Conservation (phyloP, 768 basidiomycete genomes). For the Russula griseocarnosa region DNA sequence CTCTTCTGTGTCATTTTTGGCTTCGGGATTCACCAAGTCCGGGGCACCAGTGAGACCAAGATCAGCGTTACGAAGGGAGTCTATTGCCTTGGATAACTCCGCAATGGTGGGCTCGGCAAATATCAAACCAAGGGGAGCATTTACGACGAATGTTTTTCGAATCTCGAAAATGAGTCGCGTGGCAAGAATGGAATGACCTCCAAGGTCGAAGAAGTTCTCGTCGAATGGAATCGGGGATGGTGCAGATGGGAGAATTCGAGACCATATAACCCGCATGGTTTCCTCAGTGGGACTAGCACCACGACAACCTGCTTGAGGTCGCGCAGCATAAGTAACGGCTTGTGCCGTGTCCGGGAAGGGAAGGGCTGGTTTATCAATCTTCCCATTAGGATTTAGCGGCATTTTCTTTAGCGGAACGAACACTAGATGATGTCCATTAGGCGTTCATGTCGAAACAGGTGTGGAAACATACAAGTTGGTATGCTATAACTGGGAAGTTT, state of each 20-base stretch:
- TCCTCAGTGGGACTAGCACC: conserved; percentile 66
- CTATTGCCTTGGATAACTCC: conserved; percentile 72
- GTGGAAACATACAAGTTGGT: conserved; percentile 64
- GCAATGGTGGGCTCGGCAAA: conserved; percentile 87
- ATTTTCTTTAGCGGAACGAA: conserved; percentile 93
- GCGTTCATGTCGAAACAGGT: conserved; percentile 8
- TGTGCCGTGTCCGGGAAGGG: conserved; percentile 98
- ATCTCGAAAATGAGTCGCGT: conserved; percentile 97
- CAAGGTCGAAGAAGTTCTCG: conserved; percentile 97
- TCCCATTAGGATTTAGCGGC: conserved; percentile 98
- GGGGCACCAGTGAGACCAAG: conserved; percentile 59
- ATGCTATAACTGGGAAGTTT: conserved; percentile 94
- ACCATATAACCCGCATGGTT: conserved; percentile 82
- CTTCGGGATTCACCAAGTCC: neutral
- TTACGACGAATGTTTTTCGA: conserved; percentile 84
- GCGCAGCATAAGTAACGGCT: conserved; percentile 44
- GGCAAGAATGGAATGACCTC: conserved; percentile 97
- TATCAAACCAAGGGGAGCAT: conserved; percentile 86
- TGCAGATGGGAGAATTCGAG: conserved; percentile 70
- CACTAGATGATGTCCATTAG: conserved; percentile 46
- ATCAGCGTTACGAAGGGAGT: conserved; percentile 70
- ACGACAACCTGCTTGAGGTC: conserved; percentile 35
- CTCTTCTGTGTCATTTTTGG: conserved; percentile 1
- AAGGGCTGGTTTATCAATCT: conserved; percentile 96
- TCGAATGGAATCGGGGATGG: conserved; percentile 77